Percentiles rank a stretch among this genome's conserved stretches.
phyloP scores from a whole-genome alignment of 73 alveolate genomes.

The Blepharisma japonicum region DNA sequence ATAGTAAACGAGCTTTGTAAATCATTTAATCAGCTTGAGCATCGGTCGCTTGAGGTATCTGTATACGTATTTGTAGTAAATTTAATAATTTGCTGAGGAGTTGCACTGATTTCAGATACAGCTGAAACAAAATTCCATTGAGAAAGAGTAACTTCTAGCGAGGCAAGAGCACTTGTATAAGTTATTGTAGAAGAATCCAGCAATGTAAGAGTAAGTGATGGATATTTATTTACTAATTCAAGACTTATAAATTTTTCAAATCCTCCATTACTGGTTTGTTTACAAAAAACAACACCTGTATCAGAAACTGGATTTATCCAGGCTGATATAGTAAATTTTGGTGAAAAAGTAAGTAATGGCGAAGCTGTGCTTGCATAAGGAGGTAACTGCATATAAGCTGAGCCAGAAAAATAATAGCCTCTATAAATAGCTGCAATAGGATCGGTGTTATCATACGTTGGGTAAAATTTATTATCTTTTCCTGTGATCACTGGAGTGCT shows the following conservation, averaged over 20 bases:
- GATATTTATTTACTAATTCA: background rate
- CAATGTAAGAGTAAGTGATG: background rate
- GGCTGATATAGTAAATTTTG: background rate
- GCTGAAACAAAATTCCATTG: background rate
- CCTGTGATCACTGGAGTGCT: background rate
- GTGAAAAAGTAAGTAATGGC: background rate
- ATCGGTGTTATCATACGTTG: background rate
- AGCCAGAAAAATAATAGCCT: constrained; percentile 22
- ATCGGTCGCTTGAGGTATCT: background rate
- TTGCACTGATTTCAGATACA: background rate
- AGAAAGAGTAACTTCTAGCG: background rate
- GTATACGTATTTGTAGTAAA: background rate
- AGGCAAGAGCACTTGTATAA: background rate
- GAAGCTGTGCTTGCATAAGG: background rate
- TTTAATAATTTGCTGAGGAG: background rate
- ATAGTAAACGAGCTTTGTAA: background rate
- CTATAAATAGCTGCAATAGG: constrained; percentile 15
- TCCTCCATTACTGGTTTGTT: background rate
- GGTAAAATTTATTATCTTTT: background rate
- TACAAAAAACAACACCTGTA: background rate
- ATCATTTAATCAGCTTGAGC: background rate
- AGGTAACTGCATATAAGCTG: constrained; percentile 4
- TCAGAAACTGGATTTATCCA: constrained; percentile 7
- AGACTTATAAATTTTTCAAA: background rate
- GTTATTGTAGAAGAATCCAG: background rate